Percentiles rank a stretch among this genome's conserved stretches.
These are phyloP conservation scores for Phytophthora podocarpi DNA, from an alignment of 352 stramenopile species.

Conservation along the genomic window DNA sequence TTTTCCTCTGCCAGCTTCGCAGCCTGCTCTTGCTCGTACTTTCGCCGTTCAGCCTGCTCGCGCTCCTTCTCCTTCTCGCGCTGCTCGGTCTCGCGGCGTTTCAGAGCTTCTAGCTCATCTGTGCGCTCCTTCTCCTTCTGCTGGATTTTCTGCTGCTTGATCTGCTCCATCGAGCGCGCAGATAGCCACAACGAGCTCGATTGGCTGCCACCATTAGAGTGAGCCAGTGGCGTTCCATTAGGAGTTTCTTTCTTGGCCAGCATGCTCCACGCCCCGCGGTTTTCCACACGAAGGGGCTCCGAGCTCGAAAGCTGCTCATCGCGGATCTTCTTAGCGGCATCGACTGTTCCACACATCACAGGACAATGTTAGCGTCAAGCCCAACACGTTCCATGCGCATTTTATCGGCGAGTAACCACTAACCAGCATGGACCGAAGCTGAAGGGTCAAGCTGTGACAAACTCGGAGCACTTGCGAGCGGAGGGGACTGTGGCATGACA, in stretches of 20 bases:
- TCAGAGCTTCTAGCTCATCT: conserved; percentile 72
- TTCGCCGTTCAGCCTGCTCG: conserved; percentile 71
- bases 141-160: conserved; percentile 88
- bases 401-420: conserved; percentile 21
- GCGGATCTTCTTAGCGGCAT: conserved; percentile 81
- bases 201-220: conserved; percentile 67
- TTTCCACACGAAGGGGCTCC: conserved; percentile 83
- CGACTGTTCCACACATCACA: conserved; percentile 25
- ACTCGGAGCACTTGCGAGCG: conserved; percentile 57
- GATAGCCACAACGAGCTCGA: conserved; percentile 86
- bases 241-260: conserved; percentile 79
- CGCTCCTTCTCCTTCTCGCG: conserved; percentile 77
- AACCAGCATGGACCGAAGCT: conserved; percentile 48
- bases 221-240: conserved; percentile 54
- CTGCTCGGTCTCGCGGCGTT: conserved; percentile 65
- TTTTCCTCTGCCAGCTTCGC: conserved; percentile 59
- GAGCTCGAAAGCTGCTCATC: conserved; percentile 57
- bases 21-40: conserved; percentile 53
- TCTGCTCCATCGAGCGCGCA: conserved; percentile 85
- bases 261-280: conserved; percentile 84
- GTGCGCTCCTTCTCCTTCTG: conserved; percentile 80
- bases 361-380: conserved; percentile 11
- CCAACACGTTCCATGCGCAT: background rate
- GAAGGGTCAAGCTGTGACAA: conserved; percentile 52
- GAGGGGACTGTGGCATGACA: conserved; percentile 54